Base-by-base conservation (phyloP, 2,329 filamentous ascomycete species). In the Aspergillus latus region DNA sequence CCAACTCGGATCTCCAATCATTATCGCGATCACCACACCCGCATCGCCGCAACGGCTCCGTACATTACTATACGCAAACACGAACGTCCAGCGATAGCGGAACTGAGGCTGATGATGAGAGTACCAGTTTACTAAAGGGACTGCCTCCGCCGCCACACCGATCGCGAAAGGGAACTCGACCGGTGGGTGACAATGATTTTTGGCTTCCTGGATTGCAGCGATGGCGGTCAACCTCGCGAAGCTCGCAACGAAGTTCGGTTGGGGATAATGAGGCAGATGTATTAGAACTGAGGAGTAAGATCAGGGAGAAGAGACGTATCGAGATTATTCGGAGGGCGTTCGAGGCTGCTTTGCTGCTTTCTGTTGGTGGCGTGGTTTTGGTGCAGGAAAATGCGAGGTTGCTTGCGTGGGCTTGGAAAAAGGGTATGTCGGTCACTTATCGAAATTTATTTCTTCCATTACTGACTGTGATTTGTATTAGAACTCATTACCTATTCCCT, bases 71-170 rank as follows among this genome's bases (percentile, higher is more conserved):
- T 50, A 84, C 83, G 4, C 80, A 82, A 42, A 84, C 83, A 4
- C 80, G 82, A 1, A 82, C 85, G 1, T 84, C 84, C 9, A 96
- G 90, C 72, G 92, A 96, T 64, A 96, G 92, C 71, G 93, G 93
- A 26, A 96, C 92, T 15, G 93, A 97, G 71, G 93, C 93, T 40
- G 93, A 97, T 67, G 93, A 97, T 76, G 93, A 97, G 72, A 89
- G 92, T 61, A 80, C 80, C 43, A 21, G 21, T 4, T 87, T 93
- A 64, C 79, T 96, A 55, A 94, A 88, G 71, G 89, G 92, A 0
- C 77, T 97, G 21, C 92, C 93, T 1, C 90, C 92, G 2, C 89
- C 92, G 2, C 87, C 82, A n/a, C 64, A 82, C 7, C 83, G 85
- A 59, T 80, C 85, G 32, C 87, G 89, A 69, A 97, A 96, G 75